These are phyloP conservation scores for Colletotrichum agaves DNA, from an alignment of 2,329 filamentous ascomycete genomes.

Conservation along the genomic window DNA sequence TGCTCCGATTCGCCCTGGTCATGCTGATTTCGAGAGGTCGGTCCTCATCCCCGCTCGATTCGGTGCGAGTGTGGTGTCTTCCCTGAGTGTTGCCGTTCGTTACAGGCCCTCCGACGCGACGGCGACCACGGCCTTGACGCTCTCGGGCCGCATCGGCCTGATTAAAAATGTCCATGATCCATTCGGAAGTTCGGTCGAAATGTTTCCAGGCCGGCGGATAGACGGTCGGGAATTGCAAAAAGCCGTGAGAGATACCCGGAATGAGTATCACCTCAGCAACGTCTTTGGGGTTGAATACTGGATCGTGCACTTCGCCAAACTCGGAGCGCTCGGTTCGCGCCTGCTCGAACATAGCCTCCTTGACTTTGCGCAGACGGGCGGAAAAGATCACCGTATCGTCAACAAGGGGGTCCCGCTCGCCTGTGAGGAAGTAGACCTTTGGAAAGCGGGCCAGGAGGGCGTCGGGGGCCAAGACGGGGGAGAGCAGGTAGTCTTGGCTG, in stretches of 20 bases:
- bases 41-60: slow-evolving; percentile 83
- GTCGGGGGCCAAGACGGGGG: slow-evolving; percentile 89
- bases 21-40: slow-evolving; percentile 83
- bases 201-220: slow-evolving; percentile 93
- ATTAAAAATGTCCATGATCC: slow-evolving; percentile 83
- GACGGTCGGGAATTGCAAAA: slow-evolving; percentile 87
- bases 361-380: slow-evolving; percentile 85
- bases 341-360: slow-evolving; percentile 60
- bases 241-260: slow-evolving; percentile 91
- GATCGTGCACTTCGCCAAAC: slow-evolving; percentile 48
- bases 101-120: slow-evolving; percentile 4
- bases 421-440: slow-evolving; percentile 93
- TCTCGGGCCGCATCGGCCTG: slow-evolving; percentile 56
- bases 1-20: slow-evolving; percentile 51
- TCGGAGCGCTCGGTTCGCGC: slow-evolving; percentile 50
- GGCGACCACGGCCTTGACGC: slow-evolving; percentile 23
- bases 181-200: slow-evolving; percentile 79
- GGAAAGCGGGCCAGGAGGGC: slow-evolving; percentile 86
- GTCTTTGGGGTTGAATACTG: slow-evolving; percentile 76
- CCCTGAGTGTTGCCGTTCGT: slow-evolving; percentile 38
- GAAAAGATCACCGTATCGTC: slow-evolving; percentile 98
- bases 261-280: slow-evolving; percentile 86
- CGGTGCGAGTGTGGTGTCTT: slow-evolving; percentile 54
- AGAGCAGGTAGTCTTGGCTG: slow-evolving; percentile 88
- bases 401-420: slow-evolving; percentile 93